Percentiles rank a stretch among this genome's conserved stretches.
Evolutionary conservation across 2,329 filamentous ascomycete genomes (phyloP).

Genomic region (Ceratocystis colombiana): DNA sequence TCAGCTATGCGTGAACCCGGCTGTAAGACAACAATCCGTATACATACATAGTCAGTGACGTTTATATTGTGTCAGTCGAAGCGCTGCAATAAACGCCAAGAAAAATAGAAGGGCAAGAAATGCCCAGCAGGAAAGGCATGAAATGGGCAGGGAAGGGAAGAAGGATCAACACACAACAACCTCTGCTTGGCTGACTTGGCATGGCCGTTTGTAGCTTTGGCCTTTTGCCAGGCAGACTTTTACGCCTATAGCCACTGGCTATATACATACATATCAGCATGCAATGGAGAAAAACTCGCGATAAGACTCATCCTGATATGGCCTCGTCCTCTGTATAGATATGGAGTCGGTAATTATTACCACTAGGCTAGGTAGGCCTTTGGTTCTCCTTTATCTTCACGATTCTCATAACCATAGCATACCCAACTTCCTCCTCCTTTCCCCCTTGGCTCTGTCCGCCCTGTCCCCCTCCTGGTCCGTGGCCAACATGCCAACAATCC

Average conservation of each 20-base stretch:
- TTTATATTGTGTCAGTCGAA: not conserved
- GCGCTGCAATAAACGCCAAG: slow-evolving; percentile 11
- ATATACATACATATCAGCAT: too few species aligned
- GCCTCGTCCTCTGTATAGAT: too few species aligned
- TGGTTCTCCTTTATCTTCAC: too few species aligned
- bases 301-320: too few species aligned
- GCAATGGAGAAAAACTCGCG: too few species aligned
- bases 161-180: not conserved
- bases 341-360: too few species aligned
- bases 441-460: not conserved
- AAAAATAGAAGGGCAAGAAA: slow-evolving; percentile 1
- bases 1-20: not conserved
- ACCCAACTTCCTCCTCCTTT: slow-evolving; percentile 6
- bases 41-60: not conserved
- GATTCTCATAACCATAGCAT: not conserved
- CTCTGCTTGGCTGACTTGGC: slow-evolving; percentile 2
- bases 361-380: too few species aligned
- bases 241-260: not conserved
- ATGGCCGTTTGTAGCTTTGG: not conserved
- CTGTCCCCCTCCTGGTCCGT: slow-evolving; percentile 7
- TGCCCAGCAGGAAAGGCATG: not conserved
- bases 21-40: not conserved
- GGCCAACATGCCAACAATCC: slow-evolving; percentile 1
- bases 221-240: slow-evolving; percentile 10
- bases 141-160: not conserved